Evolutionary conservation across 2,329 filamentous ascomycete genomes (phyloP).

Genomic region (Calonectria pauciramosa): DNA sequence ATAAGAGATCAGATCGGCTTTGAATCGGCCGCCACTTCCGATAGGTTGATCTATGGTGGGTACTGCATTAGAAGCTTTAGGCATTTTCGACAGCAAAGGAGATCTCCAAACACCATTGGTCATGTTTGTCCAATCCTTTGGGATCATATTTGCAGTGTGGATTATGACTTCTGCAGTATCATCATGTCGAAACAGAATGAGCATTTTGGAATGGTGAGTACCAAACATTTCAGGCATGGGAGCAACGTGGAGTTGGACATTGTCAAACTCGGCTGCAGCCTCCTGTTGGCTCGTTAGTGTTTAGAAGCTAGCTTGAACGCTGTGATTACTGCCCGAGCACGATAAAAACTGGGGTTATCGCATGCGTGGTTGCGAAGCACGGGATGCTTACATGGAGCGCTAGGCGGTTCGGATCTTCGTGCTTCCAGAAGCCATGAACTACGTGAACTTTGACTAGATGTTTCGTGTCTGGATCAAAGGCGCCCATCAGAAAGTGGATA

Average conservation of each 20-base stretch:
- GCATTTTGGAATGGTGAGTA: slow-evolving; percentile 90
- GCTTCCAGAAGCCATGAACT: slow-evolving; percentile 76
- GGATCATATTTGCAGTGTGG: slow-evolving; percentile 94
- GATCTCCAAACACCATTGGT: slow-evolving; percentile 87
- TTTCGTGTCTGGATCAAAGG: slow-evolving; percentile 66
- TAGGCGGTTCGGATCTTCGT: slow-evolving; percentile 72
- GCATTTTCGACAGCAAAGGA: slow-evolving; percentile 71
- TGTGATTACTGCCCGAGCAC: not conserved
- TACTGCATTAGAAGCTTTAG: not conserved
- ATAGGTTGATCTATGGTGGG: slow-evolving; percentile 28
- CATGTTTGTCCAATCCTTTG: slow-evolving; percentile 89
- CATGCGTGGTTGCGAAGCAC: not conserved
- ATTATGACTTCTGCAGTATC: slow-evolving; percentile 84
- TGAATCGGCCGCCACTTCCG: slow-evolving; percentile 80
- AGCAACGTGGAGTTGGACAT: slow-evolving; percentile 79
- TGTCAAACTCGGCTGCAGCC: slow-evolving; percentile 71
- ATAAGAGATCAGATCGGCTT: slow-evolving; percentile 81
- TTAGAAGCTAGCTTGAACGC: too few relatives aligned
- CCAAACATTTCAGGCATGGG: slow-evolving; percentile 89
- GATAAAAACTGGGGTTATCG: not conserved
- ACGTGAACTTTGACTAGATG: slow-evolving; percentile 66
- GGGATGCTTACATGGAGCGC: slow-evolving; percentile 65
- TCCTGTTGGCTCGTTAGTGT: slow-evolving; percentile 58
- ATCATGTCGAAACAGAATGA: slow-evolving; percentile 85
- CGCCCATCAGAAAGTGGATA: slow-evolving; percentile 66